Evolutionary conservation across 164 flowering plant genomes (phyloP).

Genomic region (Dillenia turbinata): DNA sequence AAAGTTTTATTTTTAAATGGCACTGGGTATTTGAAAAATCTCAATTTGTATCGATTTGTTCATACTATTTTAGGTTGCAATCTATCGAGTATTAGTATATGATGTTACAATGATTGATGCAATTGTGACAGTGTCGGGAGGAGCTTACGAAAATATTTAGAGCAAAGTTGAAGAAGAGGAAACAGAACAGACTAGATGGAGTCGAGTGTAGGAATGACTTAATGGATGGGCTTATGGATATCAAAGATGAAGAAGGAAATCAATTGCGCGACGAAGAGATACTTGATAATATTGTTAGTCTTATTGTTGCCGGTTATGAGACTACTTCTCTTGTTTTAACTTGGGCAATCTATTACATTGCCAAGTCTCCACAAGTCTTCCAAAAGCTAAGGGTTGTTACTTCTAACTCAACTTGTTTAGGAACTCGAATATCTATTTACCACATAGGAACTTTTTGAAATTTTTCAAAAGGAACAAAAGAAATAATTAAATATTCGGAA

Average conservation of each 20-base stretch:
- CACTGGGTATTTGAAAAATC: no score
- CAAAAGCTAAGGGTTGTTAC: conserved; percentile 31
- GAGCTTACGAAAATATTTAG: conserved; percentile 29
- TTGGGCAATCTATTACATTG: conserved; percentile 54
- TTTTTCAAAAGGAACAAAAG: background rate
- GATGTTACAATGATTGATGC: background rate
- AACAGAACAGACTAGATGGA: conserved; percentile 3
- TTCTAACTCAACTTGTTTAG: background rate
- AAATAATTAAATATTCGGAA: no score
- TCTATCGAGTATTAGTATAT: no score
- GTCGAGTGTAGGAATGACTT: conserved; percentile 22
- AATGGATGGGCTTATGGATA: conserved; percentile 47
- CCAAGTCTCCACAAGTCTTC: conserved; percentile 47
- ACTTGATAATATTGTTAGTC: conserved; percentile 45
- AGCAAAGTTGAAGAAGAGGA: conserved; percentile 37
- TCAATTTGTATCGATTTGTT: no score
- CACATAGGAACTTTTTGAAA: background rate
- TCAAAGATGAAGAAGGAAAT: conserved; percentile 44
- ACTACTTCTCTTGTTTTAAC: conserved; percentile 37
- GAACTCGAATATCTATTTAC: no score
- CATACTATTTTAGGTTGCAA: no score
- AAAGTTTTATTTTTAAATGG: no score
- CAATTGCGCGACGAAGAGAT: conserved; percentile 41
- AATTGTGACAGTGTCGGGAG: conserved; percentile 34
- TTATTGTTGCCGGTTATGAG: conserved; percentile 45